Conservation (phyloP, 2,329 filamentous ascomycete species). For the Talaromyces atroroseus region DNA sequence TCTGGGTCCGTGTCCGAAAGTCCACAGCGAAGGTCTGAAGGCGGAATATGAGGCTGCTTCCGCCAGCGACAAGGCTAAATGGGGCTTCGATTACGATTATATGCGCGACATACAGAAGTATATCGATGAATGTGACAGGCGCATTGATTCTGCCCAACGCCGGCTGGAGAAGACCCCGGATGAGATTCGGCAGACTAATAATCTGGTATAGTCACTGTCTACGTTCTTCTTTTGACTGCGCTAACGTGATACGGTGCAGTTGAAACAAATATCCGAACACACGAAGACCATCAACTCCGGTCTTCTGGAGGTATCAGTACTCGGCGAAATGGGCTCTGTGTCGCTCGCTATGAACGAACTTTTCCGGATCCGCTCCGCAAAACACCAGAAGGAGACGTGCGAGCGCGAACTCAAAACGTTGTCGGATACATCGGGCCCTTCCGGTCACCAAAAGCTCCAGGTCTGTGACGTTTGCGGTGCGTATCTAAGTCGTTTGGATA, state of each 20-base stretch:
- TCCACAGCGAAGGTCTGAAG: slow-evolving; percentile 84
- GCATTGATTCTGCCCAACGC: slow-evolving; percentile 85
- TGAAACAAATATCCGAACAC: slow-evolving; percentile 81
- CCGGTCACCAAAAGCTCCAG: slow-evolving; percentile 94
- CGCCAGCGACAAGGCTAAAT: slow-evolving; percentile 65
- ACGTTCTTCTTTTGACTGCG: not conserved
- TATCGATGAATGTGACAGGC: slow-evolving; percentile 91
- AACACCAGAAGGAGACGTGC: slow-evolving; percentile 72
- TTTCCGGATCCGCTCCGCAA: slow-evolving; percentile 75
- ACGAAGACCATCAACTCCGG: slow-evolving; percentile 72
- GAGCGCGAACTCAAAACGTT: slow-evolving; percentile 87
- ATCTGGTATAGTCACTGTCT: slow-evolving; percentile 49
- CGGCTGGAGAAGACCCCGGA: slow-evolving; percentile 95
- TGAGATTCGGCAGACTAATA: slow-evolving; percentile 92
- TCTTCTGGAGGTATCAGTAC: slow-evolving; percentile 76
- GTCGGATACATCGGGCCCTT: slow-evolving; percentile 85
- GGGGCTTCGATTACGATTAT: slow-evolving; percentile 95
- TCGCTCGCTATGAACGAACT: slow-evolving; percentile 80
- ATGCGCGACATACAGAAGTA: slow-evolving; percentile 93
- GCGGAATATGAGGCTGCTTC: slow-evolving; percentile 76
- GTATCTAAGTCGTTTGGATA: slow-evolving; percentile 86
- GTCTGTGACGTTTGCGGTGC: slow-evolving; percentile 98
- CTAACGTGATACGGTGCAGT: slow-evolving; percentile 37
- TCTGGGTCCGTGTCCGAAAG: slow-evolving; percentile 78
- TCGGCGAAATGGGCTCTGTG: slow-evolving; percentile 76